Evolutionary conservation across 352 stramenopile species (phyloP).

Genomic region (Pythium angustatum): DNA sequence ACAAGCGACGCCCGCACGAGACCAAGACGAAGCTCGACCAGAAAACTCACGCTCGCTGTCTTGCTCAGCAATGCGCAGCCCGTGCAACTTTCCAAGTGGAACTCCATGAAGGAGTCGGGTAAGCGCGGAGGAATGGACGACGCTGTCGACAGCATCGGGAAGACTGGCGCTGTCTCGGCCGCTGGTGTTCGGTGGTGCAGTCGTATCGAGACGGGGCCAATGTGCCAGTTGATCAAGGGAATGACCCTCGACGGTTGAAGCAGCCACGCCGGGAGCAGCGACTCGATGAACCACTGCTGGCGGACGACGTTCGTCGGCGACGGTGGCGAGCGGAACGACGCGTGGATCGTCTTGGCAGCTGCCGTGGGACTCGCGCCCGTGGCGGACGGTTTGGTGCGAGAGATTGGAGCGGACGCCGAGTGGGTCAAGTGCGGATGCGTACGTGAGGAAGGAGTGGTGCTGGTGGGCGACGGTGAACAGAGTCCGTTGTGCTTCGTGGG

Average conservation of each 20-base stretch:
- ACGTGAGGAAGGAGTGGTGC: background rate
- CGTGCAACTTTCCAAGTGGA: constrained; percentile 48
- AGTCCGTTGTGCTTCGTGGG: constrained; percentile 16
- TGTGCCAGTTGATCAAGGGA: constrained; percentile 61
- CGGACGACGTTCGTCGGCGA: constrained; percentile 23
- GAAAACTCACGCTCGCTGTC: constrained; percentile 35
- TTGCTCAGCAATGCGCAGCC: constrained; percentile 46
- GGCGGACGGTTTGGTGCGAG: constrained; percentile 22
- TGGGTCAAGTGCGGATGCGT: constrained; percentile 13
- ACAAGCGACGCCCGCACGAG: constrained; percentile 47
- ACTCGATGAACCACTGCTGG: constrained; percentile 37
- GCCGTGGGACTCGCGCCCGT: background rate
- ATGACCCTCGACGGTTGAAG: constrained; percentile 23
- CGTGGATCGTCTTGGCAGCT: background rate
- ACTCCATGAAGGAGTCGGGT: constrained; percentile 37
- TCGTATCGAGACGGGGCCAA: constrained; percentile 45
- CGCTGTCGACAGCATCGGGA: background rate
- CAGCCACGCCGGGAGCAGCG: constrained; percentile 38
- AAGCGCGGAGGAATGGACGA: constrained; percentile 12
- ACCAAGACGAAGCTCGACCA: constrained; percentile 60
- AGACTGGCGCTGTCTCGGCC: background rate
- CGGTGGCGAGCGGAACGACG: constrained; percentile 8
- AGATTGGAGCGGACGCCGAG: constrained; percentile 26
- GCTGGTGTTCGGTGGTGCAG: constrained; percentile 36
- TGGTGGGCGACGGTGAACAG: constrained; percentile 7